Evolutionary conservation across 345 rosid genomes (phyloP).

Genomic region (Cochlearia excelsa): DNA sequence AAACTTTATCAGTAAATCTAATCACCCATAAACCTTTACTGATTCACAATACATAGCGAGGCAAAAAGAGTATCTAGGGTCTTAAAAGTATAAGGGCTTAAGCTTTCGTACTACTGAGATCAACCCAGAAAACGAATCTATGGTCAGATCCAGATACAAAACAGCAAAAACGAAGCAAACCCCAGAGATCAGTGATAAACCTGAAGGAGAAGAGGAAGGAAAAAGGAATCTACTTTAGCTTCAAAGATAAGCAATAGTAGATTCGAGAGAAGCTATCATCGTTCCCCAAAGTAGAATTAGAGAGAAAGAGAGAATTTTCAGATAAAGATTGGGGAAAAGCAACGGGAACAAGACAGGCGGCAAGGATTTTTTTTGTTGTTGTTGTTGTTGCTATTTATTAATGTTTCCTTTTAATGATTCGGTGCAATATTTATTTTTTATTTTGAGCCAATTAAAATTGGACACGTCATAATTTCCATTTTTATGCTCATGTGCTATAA

Average conservation of each 20-base stretch:
- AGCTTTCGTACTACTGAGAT: conserved; percentile 1
- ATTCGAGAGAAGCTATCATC: neutral
- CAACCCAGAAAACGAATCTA: too few species aligned
- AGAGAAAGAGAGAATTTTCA: conserved; percentile 11
- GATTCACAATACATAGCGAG: conserved; percentile 8
- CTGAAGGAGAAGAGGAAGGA: conserved; percentile 12
- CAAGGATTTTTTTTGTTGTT: conserved; percentile 16
- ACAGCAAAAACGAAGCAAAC: neutral
- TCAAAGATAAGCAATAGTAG: conserved; percentile 15
- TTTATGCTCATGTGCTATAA: conserved; percentile 25
- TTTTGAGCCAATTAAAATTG: conserved; percentile 5
- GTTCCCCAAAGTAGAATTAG: conserved; percentile 7
- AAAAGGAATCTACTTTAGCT: conserved; percentile 1
- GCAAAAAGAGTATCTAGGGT: neutral
- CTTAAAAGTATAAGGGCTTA: conserved; percentile 4
- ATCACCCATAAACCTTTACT: conserved; percentile 14
- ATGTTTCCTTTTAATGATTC: neutral
- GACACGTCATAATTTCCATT: conserved; percentile 23
- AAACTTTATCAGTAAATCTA: conserved; percentile 25
- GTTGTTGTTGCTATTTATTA: neutral
- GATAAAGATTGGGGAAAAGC: conserved; percentile 31
- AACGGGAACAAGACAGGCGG: conserved; percentile 39
- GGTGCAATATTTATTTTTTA: conserved; percentile 2
- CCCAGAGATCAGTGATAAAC: conserved; percentile 9
- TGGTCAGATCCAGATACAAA: neutral